These are phyloP conservation scores for Collybia nuda DNA, from an alignment of 768 basidiomycete genomes.

Conservation along the genomic window DNA sequence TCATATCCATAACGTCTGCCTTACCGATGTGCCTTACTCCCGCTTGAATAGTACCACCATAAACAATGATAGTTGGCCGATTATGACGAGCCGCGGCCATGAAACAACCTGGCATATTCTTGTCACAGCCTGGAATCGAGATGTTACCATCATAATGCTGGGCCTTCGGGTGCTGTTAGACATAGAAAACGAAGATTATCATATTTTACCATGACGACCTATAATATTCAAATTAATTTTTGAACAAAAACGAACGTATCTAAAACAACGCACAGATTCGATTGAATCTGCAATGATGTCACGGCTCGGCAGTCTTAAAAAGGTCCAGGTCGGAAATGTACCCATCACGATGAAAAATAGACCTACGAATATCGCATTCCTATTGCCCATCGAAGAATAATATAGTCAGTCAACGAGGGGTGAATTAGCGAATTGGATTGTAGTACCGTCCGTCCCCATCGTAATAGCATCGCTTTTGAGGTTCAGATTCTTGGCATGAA, in stretches of 20 bases:
- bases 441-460: constrained; percentile 89
- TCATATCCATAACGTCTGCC: constrained; percentile 20
- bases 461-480: constrained; percentile 75
- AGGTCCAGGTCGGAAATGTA: constrained; percentile 1
- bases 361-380: constrained; percentile 88
- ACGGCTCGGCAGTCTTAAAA: constrained; percentile 71
- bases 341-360: neutral
- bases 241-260: neutral
- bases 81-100: constrained; percentile 88
- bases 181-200: neutral
- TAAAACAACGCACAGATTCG: constrained; percentile 61
- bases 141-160: constrained; percentile 91
- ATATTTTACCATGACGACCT: constrained; percentile 56
- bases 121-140: constrained; percentile 85
- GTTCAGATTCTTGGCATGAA: neutral
- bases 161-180: constrained; percentile 42
- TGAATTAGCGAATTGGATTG: constrained; percentile 16
- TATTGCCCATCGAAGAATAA: constrained; percentile 21
- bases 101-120: constrained; percentile 90
- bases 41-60: constrained; percentile 82
- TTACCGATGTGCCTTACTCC: constrained; percentile 69
- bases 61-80: constrained; percentile 84
- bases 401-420: neutral
- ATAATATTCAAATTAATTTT: constrained; percentile 3
- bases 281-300: constrained; percentile 91